Evolutionary conservation across 2,329 filamentous ascomycete genomes (phyloP).

Genomic region (Colletotrichum noveboracense): DNA sequence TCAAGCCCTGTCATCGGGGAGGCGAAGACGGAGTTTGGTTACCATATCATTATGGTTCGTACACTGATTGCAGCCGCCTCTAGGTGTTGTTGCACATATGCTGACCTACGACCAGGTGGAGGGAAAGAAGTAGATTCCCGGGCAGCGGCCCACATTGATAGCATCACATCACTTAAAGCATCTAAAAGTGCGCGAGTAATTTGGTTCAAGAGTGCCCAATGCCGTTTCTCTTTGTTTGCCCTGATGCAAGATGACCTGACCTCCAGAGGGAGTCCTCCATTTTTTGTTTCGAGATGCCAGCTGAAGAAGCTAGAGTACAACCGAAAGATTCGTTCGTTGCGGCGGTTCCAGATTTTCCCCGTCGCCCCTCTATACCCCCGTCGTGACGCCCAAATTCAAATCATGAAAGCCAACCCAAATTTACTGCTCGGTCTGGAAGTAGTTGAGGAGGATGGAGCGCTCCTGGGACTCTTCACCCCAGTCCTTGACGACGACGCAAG

Average conservation of each 20-base stretch:
- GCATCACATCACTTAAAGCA: conserved; percentile 3
- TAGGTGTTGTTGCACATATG: not conserved
- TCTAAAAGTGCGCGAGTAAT: not conserved
- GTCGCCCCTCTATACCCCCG: conserved; percentile 19
- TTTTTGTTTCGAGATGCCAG: conserved; percentile 43
- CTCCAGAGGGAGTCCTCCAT: conserved; percentile 39
- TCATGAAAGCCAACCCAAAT: conserved; percentile 27
- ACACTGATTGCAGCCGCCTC: not conserved
- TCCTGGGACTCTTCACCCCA: conserved; percentile 99
- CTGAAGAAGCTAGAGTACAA: conserved; percentile 54
- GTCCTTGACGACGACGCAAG: conserved; percentile 99
- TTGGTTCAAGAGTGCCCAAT: conserved; percentile 21
- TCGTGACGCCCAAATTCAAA: conserved; percentile 34
- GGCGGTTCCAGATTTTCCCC: conserved; percentile 15
- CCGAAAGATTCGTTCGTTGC: conserved; percentile 33
- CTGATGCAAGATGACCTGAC: conserved; percentile 38
- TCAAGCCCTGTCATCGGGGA: conserved; percentile 69
- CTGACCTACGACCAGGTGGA: conserved; percentile 36
- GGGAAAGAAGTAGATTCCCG: conserved; percentile 40
- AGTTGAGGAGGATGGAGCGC: conserved; percentile 98
- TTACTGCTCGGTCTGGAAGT: conserved; percentile 95
- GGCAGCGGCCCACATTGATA: not conserved
- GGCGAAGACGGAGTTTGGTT: conserved; percentile 77
- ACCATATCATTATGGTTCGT: conserved; percentile 80
- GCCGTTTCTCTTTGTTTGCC: conserved; percentile 25